phyloP scores from a whole-genome alignment of 208 protist species.

The Crithidia thermophila region DNA sequence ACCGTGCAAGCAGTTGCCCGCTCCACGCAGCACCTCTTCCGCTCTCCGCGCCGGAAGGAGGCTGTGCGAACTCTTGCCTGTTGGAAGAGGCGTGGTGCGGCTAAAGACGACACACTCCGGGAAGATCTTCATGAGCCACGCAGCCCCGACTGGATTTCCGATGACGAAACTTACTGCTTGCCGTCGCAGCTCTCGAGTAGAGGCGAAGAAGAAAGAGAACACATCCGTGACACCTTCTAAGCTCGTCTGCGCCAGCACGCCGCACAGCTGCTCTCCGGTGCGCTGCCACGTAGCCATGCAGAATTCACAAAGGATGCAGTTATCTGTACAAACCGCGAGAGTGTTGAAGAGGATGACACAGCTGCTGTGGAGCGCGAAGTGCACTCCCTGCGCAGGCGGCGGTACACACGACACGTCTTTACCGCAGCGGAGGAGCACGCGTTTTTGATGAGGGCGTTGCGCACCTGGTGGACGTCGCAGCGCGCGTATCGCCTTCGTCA shows the following conservation, averaged over 20 bases:
- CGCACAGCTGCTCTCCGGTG: conserved; percentile 17
- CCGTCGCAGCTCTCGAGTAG: too few species aligned
- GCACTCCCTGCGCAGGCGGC: conserved; percentile 15
- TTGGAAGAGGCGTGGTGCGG: too few species aligned
- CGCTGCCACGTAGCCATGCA: too few species aligned
- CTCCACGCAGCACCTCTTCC: not conserved
- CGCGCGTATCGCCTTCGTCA: not conserved
- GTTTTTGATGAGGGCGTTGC: not conserved
- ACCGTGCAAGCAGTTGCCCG: not conserved
- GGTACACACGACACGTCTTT: conserved; percentile 34
- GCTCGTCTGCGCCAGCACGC: conserved; percentile 8
- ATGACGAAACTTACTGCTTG: too few species aligned
- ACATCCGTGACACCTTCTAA: not conserved
- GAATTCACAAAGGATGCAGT: too few species aligned
- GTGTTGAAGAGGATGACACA: not conserved
- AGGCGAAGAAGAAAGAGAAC: too few species aligned
- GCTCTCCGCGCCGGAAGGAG: not conserved
- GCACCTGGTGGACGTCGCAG: not conserved
- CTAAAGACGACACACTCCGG: too few species aligned
- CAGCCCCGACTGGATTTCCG: too few species aligned
- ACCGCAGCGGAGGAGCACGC: not conserved
- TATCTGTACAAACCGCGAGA: too few species aligned
- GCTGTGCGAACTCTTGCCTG: too few species aligned
- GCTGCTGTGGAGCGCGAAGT: conserved; percentile 24
- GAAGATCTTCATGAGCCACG: too few species aligned